phyloP scores from a whole-genome alignment of 73 alveolate genomes.

The Diophrys sp. region DNA sequence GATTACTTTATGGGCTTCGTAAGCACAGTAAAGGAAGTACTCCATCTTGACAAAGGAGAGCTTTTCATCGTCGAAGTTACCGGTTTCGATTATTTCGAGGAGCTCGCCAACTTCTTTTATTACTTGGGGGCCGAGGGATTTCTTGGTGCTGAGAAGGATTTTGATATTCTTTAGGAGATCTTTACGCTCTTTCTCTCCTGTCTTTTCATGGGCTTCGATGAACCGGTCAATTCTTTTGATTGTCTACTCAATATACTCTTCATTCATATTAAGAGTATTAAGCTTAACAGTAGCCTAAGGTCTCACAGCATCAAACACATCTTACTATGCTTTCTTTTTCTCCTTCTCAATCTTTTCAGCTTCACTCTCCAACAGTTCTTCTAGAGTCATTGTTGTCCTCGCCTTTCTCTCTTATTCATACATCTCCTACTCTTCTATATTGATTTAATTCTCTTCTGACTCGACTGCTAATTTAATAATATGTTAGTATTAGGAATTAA shows the following conservation, averaged over 20 bases:
- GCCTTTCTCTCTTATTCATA: conserved; percentile 27
- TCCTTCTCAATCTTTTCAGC: conserved; percentile 13
- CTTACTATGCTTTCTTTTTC: too few species aligned
- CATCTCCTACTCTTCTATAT: conserved; percentile 19
- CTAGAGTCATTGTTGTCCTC: conserved; percentile 10
- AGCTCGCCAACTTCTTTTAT: neutral
- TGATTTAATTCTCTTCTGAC: neutral
- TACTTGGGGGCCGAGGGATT: conserved; percentile 30
- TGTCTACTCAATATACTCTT: neutral
- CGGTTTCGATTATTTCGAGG: neutral
- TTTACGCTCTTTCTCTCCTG: neutral
- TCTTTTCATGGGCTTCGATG: neutral
- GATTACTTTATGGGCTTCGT: conserved; percentile 39
- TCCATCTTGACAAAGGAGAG: conserved; percentile 56
- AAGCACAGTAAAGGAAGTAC: conserved; percentile 34
- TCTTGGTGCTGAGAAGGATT: neutral
- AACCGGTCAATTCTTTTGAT: neutral
- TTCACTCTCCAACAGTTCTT: neutral
- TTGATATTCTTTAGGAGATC: neutral
- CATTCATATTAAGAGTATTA: too few species aligned
- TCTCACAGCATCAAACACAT: too few species aligned
- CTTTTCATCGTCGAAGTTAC: conserved; percentile 17
- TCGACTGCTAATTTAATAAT: neutral
- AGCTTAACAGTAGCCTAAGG: too few species aligned
- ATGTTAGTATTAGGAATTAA: neutral